Evolutionary conservation across 148 eudicot genomes (phyloP).

Genomic region (Fagopyrum esculentum): DNA sequence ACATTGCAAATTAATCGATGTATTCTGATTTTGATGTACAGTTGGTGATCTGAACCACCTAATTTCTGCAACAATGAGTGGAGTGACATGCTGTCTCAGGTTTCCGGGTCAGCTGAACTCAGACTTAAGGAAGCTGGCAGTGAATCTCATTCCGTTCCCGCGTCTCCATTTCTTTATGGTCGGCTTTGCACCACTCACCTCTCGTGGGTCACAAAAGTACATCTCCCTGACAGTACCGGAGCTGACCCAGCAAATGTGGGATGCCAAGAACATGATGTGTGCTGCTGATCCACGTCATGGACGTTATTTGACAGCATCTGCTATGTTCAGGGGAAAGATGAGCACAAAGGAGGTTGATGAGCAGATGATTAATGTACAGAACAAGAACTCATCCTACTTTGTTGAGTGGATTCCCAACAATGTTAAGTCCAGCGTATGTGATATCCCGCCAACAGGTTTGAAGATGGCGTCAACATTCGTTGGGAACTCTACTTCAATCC

Average conservation of each 20-base stretch:
- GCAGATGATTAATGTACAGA: slow-evolving; percentile 77
- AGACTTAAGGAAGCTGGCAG: slow-evolving; percentile 66
- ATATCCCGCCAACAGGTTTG: slow-evolving; percentile 67
- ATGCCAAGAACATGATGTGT: slow-evolving; percentile 89
- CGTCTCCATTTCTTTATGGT: slow-evolving; percentile 93
- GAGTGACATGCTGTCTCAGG: slow-evolving; percentile 74
- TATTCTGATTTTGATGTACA: slow-evolving; percentile 16
- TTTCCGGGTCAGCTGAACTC: slow-evolving; percentile 85
- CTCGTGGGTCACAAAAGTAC: slow-evolving; percentile 73
- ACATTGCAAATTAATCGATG: background rate
- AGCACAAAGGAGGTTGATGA: slow-evolving; percentile 89
- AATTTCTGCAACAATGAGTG: slow-evolving; percentile 82
- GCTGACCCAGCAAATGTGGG: slow-evolving; percentile 86
- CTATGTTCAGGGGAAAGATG: slow-evolving; percentile 81
- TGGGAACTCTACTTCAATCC: slow-evolving; percentile 75
- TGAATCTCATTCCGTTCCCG: slow-evolving; percentile 81
- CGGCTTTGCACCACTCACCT: slow-evolving; percentile 77
- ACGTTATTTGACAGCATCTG: slow-evolving; percentile 71
- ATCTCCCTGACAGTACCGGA: slow-evolving; percentile 48
- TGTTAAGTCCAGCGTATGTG: slow-evolving; percentile 73
- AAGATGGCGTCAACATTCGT: slow-evolving; percentile 77
- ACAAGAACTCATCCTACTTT: slow-evolving; percentile 81
- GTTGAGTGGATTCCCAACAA: slow-evolving; percentile 86
- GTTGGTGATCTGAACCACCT: slow-evolving; percentile 87
- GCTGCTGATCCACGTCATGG: slow-evolving; percentile 86